These are phyloP conservation scores for Fomitopsis schrenkii DNA, from an alignment of 1,284 basidiomycete species.

Conservation along the genomic window DNA sequence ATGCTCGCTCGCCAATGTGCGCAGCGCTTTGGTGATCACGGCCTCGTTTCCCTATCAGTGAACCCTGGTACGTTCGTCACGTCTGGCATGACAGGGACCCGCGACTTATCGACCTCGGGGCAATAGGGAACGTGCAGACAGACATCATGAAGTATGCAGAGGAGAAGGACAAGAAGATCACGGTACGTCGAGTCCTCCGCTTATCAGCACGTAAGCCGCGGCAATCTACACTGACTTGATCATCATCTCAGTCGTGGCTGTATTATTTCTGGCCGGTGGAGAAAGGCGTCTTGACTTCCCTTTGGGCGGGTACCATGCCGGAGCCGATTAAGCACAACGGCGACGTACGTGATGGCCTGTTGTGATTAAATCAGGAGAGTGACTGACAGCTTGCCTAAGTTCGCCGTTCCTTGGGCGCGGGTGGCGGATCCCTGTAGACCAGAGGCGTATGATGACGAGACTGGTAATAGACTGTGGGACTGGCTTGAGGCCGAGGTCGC, in stretches of 20 bases:
- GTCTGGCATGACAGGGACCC: constrained; percentile 7
- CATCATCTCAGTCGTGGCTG: not conserved
- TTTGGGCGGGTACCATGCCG: constrained; percentile 20
- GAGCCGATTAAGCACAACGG: constrained; percentile 17
- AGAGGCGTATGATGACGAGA: constrained; percentile 23
- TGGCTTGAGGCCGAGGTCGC: constrained; percentile 21
- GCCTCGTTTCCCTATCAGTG: constrained; percentile 45
- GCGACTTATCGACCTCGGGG: not conserved
- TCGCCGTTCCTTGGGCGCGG: constrained; percentile 36
- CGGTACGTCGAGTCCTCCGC: not conserved
- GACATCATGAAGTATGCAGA: not conserved
- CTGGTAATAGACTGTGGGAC: constrained; percentile 32
- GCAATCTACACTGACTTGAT: too few species aligned
- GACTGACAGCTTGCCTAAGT: constrained; percentile 17
- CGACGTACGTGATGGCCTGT: constrained; percentile 15
- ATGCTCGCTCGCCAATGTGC: constrained; percentile 45
- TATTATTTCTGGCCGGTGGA: constrained; percentile 12
- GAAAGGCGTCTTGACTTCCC: constrained; percentile 18
- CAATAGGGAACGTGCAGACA: not conserved
- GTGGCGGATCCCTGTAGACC: constrained; percentile 13
- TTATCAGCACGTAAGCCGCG: not conserved
- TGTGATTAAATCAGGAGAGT: not conserved
- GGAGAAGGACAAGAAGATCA: not conserved
- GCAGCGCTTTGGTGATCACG: constrained; percentile 43
- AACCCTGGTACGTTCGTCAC: constrained; percentile 29